Base-by-base conservation (phyloP, 2,329 filamentous ascomycete species). In the Arthrobotrys pseudoclavata region DNA sequence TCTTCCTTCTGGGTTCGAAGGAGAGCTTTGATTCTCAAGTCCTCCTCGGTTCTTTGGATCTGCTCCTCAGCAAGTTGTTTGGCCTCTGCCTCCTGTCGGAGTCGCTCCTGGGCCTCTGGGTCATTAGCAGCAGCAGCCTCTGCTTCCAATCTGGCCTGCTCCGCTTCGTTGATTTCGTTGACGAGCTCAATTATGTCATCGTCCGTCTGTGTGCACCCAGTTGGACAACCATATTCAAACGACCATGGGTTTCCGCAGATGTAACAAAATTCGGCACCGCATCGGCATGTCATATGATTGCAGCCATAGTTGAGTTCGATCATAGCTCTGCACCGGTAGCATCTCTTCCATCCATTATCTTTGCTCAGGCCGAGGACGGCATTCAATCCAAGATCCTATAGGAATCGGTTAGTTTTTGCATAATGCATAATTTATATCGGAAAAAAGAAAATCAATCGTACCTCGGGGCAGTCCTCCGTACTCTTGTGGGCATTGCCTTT, bases 281-380 rank as follows among this genome's bases (percentile, higher is more conserved):
- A 97, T 69, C 90, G 91, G 83, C 91, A 97, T 29, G 89, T 93
- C 89, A 96, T 95, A 83, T 95, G 93, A 84, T 95, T 94, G 84
- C 91, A 94, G 52, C 93, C 93, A 83, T 95, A 92, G 80, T 91
- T 91, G 61, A 93, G 85, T 83, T 96, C 92, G 52, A 96, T 91
- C 85, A 92, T 87, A 45, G 88, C 86, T 79, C 87, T 89, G 84
- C 94, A 97, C 79, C 86, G 89, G 82, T 90, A 90, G 83, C 93
- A 97, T 55, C 89, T 86, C 83, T 92, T 90, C 90, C 91, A 94
- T 24, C 91, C 91, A 64, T 90, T 86, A 26, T 89, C 86, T 80
- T 89, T 89, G 5, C 90, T 90, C 74, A 91, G 86, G 62, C 89
- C 87, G 3, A 93, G 84, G n/a, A 83, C 60, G 15, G 81, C 80